phyloP scores from a whole-genome alignment of 2,329 filamentous ascomycete genomes.

The Pleomassaria siparia region DNA sequence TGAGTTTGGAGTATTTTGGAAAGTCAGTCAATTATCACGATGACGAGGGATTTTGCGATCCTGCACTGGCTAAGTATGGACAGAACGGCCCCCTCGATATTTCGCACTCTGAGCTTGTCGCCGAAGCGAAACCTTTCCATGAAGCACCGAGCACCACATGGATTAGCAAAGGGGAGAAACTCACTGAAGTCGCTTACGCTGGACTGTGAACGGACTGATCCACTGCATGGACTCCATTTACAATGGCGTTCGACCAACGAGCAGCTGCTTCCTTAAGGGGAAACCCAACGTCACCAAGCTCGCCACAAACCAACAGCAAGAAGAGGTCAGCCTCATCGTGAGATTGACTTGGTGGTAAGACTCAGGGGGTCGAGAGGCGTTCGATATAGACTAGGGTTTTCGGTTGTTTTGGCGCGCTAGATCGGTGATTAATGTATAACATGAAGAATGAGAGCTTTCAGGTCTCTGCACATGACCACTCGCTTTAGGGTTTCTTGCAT shows the following conservation, averaged over 20 bases:
- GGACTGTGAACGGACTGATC: slow-evolving; percentile 58
- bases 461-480: background rate
- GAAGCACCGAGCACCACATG: slow-evolving; percentile 55
- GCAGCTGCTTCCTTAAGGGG: slow-evolving; percentile 53
- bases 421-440: background rate
- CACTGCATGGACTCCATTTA: slow-evolving; percentile 60
- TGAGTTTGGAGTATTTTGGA: slow-evolving; percentile 55
- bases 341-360: slow-evolving; percentile 56
- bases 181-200: slow-evolving; percentile 59
- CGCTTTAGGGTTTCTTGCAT: background rate
- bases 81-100: slow-evolving; percentile 55
- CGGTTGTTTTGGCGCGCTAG: slow-evolving; percentile 51
- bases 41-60: slow-evolving; percentile 49
- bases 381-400: slow-evolving; percentile 54
- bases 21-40: slow-evolving; percentile 61
- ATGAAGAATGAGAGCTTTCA: background rate
- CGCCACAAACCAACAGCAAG: slow-evolving; percentile 53
- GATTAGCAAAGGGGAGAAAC: slow-evolving; percentile 53
- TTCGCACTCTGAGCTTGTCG: slow-evolving; percentile 56
- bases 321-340: slow-evolving; percentile 37
- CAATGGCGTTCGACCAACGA: slow-evolving; percentile 56
- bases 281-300: slow-evolving; percentile 60
- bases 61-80: slow-evolving; percentile 55
- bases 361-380: too few relatives aligned
- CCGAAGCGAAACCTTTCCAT: slow-evolving; percentile 56